phyloP scores from a whole-genome alignment of 2,329 filamentous ascomycete species.

The Colletotrichum sp. region DNA sequence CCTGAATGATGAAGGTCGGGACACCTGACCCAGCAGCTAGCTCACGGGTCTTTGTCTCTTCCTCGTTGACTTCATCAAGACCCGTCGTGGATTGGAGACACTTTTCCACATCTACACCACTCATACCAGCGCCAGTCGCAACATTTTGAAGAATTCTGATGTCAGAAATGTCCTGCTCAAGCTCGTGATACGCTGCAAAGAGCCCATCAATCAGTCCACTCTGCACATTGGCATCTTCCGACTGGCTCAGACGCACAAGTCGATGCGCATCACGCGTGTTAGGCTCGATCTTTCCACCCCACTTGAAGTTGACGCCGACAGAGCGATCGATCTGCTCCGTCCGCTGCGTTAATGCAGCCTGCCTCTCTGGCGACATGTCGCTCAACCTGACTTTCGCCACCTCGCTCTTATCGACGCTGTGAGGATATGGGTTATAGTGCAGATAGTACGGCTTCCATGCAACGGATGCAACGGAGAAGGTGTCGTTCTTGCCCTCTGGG shows the following conservation, averaged over 20 bases:
- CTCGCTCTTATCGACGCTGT: conserved; percentile 27
- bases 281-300: conserved; percentile 34
- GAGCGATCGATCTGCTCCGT: conserved; percentile 32
- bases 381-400: conserved; percentile 27
- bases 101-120: conserved; percentile 13
- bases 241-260: conserved; percentile 29
- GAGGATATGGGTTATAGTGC: conserved; percentile 27
- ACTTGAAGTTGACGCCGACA: conserved; percentile 38
- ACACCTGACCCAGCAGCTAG: conserved; percentile 17
- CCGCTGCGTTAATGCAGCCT: conserved; percentile 29
- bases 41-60: conserved; percentile 12
- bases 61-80: conserved; percentile 11
- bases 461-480: conserved; percentile 39
- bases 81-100: conserved; percentile 12
- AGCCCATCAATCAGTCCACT: conserved; percentile 29
- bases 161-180: conserved; percentile 33
- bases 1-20: conserved; percentile 22
- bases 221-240: conserved; percentile 16
- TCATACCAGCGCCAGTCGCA: conserved; percentile 23
- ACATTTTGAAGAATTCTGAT: background rate
- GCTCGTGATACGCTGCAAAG: conserved; percentile 33
- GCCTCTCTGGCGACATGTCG: conserved; percentile 28
- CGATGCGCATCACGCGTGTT: conserved; percentile 38
- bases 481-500: conserved; percentile 37
- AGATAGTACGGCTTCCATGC: conserved; percentile 44